These are phyloP conservation scores for Deuterostichococcus epilithicus DNA, from an alignment of 139 green algal genomes.

Conservation along the genomic window DNA sequence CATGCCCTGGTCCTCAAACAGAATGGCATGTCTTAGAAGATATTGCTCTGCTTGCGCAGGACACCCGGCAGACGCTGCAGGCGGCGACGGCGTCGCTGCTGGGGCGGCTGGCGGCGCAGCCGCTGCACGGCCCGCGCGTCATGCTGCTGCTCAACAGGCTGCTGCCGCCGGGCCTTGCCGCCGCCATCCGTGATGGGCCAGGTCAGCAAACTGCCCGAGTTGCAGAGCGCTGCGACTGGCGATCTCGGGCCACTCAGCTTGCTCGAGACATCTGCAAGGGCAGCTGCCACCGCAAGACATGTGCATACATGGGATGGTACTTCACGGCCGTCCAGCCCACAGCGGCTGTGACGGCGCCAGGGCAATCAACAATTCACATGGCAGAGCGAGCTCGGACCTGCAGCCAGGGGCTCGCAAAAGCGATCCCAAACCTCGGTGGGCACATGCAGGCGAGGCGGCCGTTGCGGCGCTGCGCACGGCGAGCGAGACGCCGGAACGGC, in stretches of 20 bases:
- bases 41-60: slow-evolving; percentile 3
- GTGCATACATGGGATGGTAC: no score
- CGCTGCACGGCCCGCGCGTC: slow-evolving; percentile 63
- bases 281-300: no score
- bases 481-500: slow-evolving; percentile 76
- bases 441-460: slow-evolving; percentile 31
- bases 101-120: slow-evolving; percentile 46
- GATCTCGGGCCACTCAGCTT: no score
- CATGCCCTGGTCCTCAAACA: background rate
- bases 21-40: background rate
- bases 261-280: no score
- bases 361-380: no score
- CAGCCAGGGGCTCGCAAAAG: no score
- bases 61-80: slow-evolving; percentile 21
- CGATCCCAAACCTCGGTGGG: background rate
- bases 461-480: slow-evolving; percentile 45
- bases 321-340: no score
- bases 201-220: no score
- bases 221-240: no score
- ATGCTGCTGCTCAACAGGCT: slow-evolving; percentile 60
- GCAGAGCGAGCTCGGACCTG: no score
- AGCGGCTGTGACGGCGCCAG: no score
- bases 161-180: slow-evolving; percentile 76
- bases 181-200: slow-evolving; percentile 37
- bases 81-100: slow-evolving; percentile 63